Evolutionary conservation across 345 rosid species (phyloP), one percentile per base, ranked within the genome.

Genomic region (Acer campestre): DNA sequence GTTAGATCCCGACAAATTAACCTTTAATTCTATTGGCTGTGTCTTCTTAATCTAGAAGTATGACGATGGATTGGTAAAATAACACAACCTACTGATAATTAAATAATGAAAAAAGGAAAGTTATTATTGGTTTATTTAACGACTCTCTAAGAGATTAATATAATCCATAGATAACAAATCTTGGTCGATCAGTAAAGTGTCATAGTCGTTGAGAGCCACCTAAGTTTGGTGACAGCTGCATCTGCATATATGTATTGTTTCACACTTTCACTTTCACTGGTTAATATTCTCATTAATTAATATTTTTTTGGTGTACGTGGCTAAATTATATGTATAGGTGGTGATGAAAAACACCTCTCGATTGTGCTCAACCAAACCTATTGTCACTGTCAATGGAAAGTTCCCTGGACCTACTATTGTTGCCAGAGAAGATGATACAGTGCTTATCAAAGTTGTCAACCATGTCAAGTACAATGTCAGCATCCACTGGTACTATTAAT

Each of bases 371-470:
- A 77, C 89, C 8, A 93, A 95, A 84, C 89, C 97, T 31, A 93
- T 92, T 9, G 98, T 95, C 44, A 93, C 95, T 0, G 91, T 95
- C 22, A 95, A 95, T 25, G 98, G 94, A 6, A 70, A 62, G 31
- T 87, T 80, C 82, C 91, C 89, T 1, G 94, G 95, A 23, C 97
- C 92, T 7, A 82, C 87, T 8, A 42, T 89, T 6, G 81, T 82
- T 18, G 93, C 90, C 0, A 81, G 95, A 55, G 95, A 91, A 70
- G 95, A 82, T n/a, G 95, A 91, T 73, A 86, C 83, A 0, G 79
- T 89, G 20, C 86, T 88, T 23, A 84, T 91, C 48, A 91, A 83
- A 75, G 95, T 91, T 2, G 89, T 84, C 74, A 91, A 91, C 88
- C 90, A 87, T 75, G 90, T 89, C 82, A 78, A 79, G 31, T 89